phyloP scores from a whole-genome alignment of 495 filamentous ascomycete species.

The Penicillium simplicissimum region DNA sequence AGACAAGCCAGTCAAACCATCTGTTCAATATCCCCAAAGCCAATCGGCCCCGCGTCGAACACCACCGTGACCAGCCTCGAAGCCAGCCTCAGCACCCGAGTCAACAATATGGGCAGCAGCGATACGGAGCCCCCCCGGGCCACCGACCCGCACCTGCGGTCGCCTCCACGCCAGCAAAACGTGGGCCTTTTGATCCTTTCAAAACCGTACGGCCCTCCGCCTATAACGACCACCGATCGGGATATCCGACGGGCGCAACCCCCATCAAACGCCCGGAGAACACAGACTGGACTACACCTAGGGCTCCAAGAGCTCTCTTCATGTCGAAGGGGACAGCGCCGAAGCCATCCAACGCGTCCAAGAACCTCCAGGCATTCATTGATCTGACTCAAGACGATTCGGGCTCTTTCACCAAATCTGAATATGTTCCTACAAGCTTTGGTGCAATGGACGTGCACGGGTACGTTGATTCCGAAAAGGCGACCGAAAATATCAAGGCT shows the following conservation, averaged over 20 bases:
- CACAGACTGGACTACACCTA: conserved; percentile 40
- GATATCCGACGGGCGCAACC: conserved; percentile 32
- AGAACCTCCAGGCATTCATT: conserved; percentile 45
- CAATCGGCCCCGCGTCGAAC: conserved; percentile 49
- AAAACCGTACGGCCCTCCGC: conserved; percentile 45
- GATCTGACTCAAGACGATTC: conserved; percentile 44
- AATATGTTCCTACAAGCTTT: conserved; percentile 27
- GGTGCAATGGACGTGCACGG: conserved; percentile 57
- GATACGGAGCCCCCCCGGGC: conserved; percentile 15
- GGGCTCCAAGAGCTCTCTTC: conserved; percentile 43
- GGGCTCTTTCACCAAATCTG: background rate
- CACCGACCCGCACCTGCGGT: conserved; percentile 23
- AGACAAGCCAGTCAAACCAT: conserved; percentile 39
- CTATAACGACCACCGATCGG: conserved; percentile 37
- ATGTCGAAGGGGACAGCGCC: conserved; percentile 43
- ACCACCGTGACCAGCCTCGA: conserved; percentile 40
- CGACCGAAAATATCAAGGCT: conserved; percentile 82
- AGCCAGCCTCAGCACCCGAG: conserved; percentile 22
- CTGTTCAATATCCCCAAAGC: conserved; percentile 55
- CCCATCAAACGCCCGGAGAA: conserved; percentile 50
- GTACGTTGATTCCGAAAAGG: conserved; percentile 76
- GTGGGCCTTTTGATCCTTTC: conserved; percentile 43
- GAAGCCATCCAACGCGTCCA: conserved; percentile 35
- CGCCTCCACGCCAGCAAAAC: conserved; percentile 27
- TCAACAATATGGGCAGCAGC: conserved; percentile 20